Evolutionary conservation across 2,329 filamentous ascomycete genomes (phyloP), one percentile per base, ranked within the genome.

Genomic region (Polytolypa hystricis): DNA sequence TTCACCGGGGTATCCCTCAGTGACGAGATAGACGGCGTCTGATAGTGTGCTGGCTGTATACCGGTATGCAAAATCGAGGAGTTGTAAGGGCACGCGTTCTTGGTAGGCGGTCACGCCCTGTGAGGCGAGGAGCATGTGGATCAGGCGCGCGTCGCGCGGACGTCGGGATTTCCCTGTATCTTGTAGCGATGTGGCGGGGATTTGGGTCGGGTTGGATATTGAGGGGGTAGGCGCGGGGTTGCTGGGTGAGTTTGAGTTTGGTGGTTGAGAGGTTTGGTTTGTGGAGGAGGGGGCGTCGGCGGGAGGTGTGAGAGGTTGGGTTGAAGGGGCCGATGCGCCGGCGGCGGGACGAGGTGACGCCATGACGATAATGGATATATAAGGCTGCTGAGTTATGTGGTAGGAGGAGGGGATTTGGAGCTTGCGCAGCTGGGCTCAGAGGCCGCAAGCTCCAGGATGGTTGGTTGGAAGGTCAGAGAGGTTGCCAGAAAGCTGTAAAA

Each of bases 11-110:
- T 71, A 72, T 4, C 65, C 66, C 51, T 70, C 67, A 16, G 61
- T 63, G 15, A 64, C 60, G 16, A 70, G 62, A 36, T 72, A 66
- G 9, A 71, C 56, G 4, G 69, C 66, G 43, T 73, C 69, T 43
- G 68, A 64, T 1, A 73, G 55, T 1, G 69, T 65, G 15, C 62
- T 62, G 19, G 67, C 68, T 3, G 69, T 71, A 51, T 72, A 72
- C 37, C 67, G 62, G 56, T 70, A 68, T 33, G 65, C 67, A 45
- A 70, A 69, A 43, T 70, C 66, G 50, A 70, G 63, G 26, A 70
- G 61, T 45, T 70, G 66, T 3, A 70, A 55, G 1, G 66, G 66
- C 1, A 70, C 65, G n/a, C 66, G 64, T 45, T 70, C 66, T 53
- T 70, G 66, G 49, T 70, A 70, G 10, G 65, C 57, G 11, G 57